These are phyloP conservation scores for Cubamyces lactineus DNA, from an alignment of 768 basidiomycete genomes.

Conservation along the genomic window DNA sequence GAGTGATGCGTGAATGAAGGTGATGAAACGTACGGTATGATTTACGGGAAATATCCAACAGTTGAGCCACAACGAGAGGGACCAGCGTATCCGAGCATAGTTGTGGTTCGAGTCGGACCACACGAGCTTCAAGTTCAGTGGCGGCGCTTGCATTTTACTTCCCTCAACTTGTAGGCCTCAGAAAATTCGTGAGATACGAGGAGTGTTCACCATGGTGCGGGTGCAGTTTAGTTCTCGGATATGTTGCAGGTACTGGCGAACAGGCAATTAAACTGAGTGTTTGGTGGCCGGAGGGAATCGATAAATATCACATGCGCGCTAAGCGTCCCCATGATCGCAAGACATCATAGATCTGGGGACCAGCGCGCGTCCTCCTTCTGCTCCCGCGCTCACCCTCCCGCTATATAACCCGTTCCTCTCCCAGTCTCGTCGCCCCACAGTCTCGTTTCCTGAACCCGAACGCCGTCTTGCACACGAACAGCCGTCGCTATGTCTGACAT, in stretches of 20 bases:
- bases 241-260: background rate
- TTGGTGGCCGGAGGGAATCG: conserved; percentile 8
- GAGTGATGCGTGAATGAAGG: too few species aligned
- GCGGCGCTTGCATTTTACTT: too few species aligned
- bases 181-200: too few species aligned
- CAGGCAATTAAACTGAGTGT: background rate
- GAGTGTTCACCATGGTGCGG: background rate
- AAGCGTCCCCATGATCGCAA: conserved; percentile 21
- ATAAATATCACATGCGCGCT: conserved; percentile 18
- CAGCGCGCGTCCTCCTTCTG: conserved; percentile 9
- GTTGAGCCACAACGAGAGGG: too few species aligned
- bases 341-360: conserved; percentile 17
- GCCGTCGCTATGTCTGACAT: conserved; percentile 61
- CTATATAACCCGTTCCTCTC: conserved; percentile 13
- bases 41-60: too few species aligned
- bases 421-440: background rate
- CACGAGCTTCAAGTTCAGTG: too few species aligned
- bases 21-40: too few species aligned
- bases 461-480: background rate
- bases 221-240: background rate
- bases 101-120: background rate
- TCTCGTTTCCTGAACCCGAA: conserved; percentile 4
- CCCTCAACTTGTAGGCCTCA: too few species aligned
- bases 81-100: background rate
- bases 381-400: conserved; percentile 10